Evolutionary conservation across 2,329 filamentous ascomycete species (phyloP), one percentile per base, ranked within the genome.

Genomic region (Nannizziopsis barbatae): DNA sequence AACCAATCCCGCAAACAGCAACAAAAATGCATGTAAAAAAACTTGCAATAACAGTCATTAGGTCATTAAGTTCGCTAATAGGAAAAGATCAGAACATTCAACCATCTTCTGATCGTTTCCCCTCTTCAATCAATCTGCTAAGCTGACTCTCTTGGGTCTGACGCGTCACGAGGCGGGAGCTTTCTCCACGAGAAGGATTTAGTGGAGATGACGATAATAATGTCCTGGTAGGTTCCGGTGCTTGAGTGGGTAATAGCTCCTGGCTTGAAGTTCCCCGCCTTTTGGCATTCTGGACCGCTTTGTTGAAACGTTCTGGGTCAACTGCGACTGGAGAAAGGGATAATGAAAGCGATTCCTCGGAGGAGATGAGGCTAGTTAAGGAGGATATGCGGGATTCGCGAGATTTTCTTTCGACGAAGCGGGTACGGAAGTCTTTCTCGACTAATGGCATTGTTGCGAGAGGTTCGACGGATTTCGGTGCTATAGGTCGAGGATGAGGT

Each of bases 381-480:
- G 56, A 53, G 6, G 53, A 52, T 7, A 50, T 41, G 32, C 47
- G 53, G 15, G 57, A 55, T 37, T 60, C 57, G 12, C 55, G 55
- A 12, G 51, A 51, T 18, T 56, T 50, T 44, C 56, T 58, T 52
- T 68, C 62, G 5, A 60, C 61, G 47, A 69, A 70, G 22, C 58
- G 60, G 5, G 57, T 51, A 2, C 67, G 63, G 50, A 70, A 70
- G 41, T 62, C 59, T 27, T 58, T 62, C 12, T 65, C 60, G 9
- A 68, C 64, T 2, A 70, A 58, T n/a, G 58, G 51, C 17, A 41
- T 40, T 5, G 42, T 44, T 5, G 50, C 43, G 5, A 38, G 18
- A 14, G 47, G 47, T 12, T 42, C 30, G n/a, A 14, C 18, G n/a
- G 45, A 18, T n/a, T 40, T 47, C 7, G 14, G 36, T 36, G 8